phyloP scores from a whole-genome alignment of 2,329 filamentous ascomycete species.

The Nemania sp. region DNA sequence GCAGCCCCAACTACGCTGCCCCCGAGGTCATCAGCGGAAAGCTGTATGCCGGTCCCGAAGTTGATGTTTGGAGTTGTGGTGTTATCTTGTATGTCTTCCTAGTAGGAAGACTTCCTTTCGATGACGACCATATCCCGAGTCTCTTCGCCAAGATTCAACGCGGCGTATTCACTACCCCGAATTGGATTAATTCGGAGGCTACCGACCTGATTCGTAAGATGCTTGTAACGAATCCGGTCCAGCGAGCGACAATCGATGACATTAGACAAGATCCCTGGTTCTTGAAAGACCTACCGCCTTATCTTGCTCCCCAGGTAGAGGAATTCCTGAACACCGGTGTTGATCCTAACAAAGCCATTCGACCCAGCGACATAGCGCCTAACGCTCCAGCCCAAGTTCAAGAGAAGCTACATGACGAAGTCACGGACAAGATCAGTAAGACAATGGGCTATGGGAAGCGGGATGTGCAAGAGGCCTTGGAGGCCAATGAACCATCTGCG shows the following conservation, averaged over 20 bases:
- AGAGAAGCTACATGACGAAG: constrained; percentile 87
- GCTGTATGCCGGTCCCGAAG: constrained; percentile 94
- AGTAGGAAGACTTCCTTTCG: constrained; percentile 85
- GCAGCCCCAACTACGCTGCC: constrained; percentile 96
- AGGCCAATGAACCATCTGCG: constrained; percentile 89
- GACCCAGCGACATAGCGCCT: constrained; percentile 78
- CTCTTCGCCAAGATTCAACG: constrained; percentile 97
- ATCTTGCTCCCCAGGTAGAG: constrained; percentile 83
- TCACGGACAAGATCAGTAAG: constrained; percentile 93
- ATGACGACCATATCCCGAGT: constrained; percentile 97
- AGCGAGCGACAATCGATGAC: constrained; percentile 90
- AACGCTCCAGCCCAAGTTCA: constrained; percentile 77
- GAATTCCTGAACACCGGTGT: constrained; percentile 94
- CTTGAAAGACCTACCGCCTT: constrained; percentile 79
- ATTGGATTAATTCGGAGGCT: constrained; percentile 86
- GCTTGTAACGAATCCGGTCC: constrained; percentile 92
- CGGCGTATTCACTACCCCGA: constrained; percentile 88
- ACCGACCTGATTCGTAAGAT: constrained; percentile 84
- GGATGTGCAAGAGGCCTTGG: constrained; percentile 92
- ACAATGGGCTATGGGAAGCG: constrained; percentile 97
- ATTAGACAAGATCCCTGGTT: constrained; percentile 97
- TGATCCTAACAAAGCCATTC: constrained; percentile 88
- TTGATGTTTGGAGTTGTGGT: constrained; percentile 97
- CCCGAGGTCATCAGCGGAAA: constrained; percentile 98
- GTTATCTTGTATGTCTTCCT: constrained; percentile 86